Base-by-base conservation (phyloP, 202 grass and related monocot genomes). In the Carex arenaria region DNA sequence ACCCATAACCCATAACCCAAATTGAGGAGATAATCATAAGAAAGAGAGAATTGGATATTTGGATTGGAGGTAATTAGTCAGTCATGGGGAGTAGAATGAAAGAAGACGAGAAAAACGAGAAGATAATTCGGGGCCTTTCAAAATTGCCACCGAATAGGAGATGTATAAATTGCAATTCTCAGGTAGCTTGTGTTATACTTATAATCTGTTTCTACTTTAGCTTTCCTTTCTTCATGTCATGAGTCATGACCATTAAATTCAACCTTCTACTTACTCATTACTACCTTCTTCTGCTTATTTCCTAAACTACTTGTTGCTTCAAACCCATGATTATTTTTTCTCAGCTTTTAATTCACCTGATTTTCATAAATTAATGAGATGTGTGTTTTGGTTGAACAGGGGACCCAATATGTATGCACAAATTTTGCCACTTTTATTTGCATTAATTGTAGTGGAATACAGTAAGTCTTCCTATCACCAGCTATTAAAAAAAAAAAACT, bases 121-220 rank as follows among this genome's bases (percentile, higher is more conserved):
- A 62, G 72, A 64, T 84, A 57, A 72, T 88, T 72, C 72, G 86
- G 56, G 86, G 81, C 14, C 72, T 88, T 55, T 28, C 77, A 13
- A 88, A 88, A 71, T 28, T 88, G 30, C 74, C 86, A 12, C 52
- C 81, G 3, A 88, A 88, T 78, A 52, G 73, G 64, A 84, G 80
- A 79, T 88, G 86, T 38, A 88, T 88, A 71, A 88, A 88, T 88
- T 88, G 86, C 72, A 88, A 88, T 59, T 79, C 61, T 61, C 67
- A 79, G 81, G 86, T 84, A 79, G 81, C 81, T 84, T 61, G 10
- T 79, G 32, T 55, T 67, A 26, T 47, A 47, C 45, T 38, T 38
- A 4, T 38, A 38, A 47, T 18, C 7, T 3, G 51, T 78, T 13
- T 75, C 42, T 78, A 36, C 19, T 76, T 61, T 84, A 36, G 30